Conservation (phyloP, 371 early-diverging fungal genomes). For the Gilbertella persicaria region DNA sequence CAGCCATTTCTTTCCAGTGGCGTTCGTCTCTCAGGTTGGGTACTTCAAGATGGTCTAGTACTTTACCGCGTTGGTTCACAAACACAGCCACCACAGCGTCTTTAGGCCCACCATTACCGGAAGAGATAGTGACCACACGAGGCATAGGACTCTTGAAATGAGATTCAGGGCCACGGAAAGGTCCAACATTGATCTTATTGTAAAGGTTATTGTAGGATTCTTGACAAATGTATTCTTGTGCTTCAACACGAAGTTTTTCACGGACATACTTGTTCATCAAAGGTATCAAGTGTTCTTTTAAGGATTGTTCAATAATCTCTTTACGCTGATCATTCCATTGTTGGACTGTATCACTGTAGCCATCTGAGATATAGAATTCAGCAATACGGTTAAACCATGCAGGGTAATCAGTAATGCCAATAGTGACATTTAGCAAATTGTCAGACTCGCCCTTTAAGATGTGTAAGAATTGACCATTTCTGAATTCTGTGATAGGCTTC, state of each 20-base stretch:
- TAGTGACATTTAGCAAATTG: slow-evolving; percentile 68
- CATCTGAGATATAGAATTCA: slow-evolving; percentile 66
- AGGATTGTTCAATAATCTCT: slow-evolving; percentile 62
- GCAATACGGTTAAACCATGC: slow-evolving; percentile 57
- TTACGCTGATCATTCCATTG: slow-evolving; percentile 84
- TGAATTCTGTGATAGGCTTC: slow-evolving; percentile 76
- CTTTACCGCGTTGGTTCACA: slow-evolving; percentile 76
- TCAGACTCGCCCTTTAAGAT: slow-evolving; percentile 78
- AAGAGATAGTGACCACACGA: slow-evolving; percentile 83
- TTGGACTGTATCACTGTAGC: slow-evolving; percentile 61
- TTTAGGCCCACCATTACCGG: slow-evolving; percentile 75
- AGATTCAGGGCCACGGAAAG: slow-evolving; percentile 57
- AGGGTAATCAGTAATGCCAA: slow-evolving; percentile 66
- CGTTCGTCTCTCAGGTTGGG: slow-evolving; percentile 65
- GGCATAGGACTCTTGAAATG: slow-evolving; percentile 57
- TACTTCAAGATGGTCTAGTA: slow-evolving; percentile 66
- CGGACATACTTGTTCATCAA: slow-evolving; percentile 73
- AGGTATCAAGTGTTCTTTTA: slow-evolving; percentile 71
- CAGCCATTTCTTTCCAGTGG: slow-evolving; percentile 53
- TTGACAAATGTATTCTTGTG: slow-evolving; percentile 72
- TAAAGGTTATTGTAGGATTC: slow-evolving; percentile 67
- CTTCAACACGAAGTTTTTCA: slow-evolving; percentile 72
- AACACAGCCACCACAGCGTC: slow-evolving; percentile 75
- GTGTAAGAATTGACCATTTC: slow-evolving; percentile 74
- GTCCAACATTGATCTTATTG: slow-evolving; percentile 75